These are phyloP conservation scores for Venturia aucupariae DNA, from an alignment of 2,329 filamentous ascomycete species.

Conservation along the genomic window DNA sequence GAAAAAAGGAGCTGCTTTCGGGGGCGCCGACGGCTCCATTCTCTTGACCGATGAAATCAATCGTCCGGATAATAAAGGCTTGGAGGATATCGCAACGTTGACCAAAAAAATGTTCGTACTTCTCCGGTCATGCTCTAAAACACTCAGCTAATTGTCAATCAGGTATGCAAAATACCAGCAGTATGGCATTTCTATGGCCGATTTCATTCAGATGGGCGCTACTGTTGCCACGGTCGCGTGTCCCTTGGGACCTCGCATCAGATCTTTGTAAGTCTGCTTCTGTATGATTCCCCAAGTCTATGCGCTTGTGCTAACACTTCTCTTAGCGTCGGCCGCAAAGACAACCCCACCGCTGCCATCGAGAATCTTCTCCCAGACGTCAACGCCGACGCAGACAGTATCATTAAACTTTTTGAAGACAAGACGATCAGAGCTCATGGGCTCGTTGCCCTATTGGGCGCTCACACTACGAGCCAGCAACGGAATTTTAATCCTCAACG, in stretches of 20 bases:
- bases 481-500: conserved; percentile 25
- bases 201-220: conserved; percentile 31
- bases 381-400: conserved; percentile 25
- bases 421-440: conserved; percentile 32
- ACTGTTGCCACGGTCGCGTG: conserved; percentile 31
- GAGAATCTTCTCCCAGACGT: conserved; percentile 27
- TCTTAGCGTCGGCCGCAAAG: conserved; percentile 28
- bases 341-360: conserved; percentile 25
- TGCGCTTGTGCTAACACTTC: not conserved
- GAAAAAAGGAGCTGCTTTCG: conserved; percentile 22
- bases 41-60: conserved; percentile 24
- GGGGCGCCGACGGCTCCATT: conserved; percentile 27
- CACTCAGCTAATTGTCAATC: not conserved
- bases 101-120: conserved; percentile 20
- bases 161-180: conserved; percentile 23
- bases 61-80: conserved; percentile 24
- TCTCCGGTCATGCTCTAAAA: not conserved
- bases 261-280: conserved; percentile 19
- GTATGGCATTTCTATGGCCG: conserved; percentile 29
- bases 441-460: conserved; percentile 29
- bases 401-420: conserved; percentile 28
- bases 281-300: not conserved
- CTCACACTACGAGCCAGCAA: conserved; percentile 30
- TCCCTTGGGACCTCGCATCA: conserved; percentile 30
- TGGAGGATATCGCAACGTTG: conserved; percentile 22